Base-by-base conservation (phyloP, 306 rosid species). In the Corylus avellana region DNA sequence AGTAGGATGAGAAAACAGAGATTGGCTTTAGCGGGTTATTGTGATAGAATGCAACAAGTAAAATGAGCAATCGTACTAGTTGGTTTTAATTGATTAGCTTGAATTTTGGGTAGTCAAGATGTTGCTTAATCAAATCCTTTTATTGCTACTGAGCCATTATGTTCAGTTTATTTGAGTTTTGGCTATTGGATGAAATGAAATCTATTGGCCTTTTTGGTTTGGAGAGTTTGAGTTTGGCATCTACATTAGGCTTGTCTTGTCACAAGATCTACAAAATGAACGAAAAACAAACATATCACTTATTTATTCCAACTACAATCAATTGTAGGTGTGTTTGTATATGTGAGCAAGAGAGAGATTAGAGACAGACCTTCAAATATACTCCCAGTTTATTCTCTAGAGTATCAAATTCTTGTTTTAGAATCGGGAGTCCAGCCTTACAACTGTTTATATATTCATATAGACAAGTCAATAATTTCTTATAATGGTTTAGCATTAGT, bases 361-460 rank as follows among this genome's bases (percentile, higher is more conserved):
- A 75, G 42, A 63, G 1, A 75, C 50, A 53, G 32, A 87, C 89
- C 91, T 80, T 77, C 27, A 84, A 71, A 53, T 84, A 89, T 14
- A 86, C 78, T 14, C 70, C 87, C 32, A 86, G 7, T 75, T 77
- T 77, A 12, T 4, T 47, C 80, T 57, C 74, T 5, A 89, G 75
- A 50, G 14, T 77, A 42, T 78, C 76, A 2, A 59, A 79, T 53
- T 79, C 87, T 10, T 8, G 13, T 49, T 78, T 84, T 37, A 84
- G 46, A 4, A 16, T 50, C 59, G 70, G 56, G 49, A 82, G 57
- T 10, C 72, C 58, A 78, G 70, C 46, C 51, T 10, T 51, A 4
- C 47, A 51, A 46, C 85, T 84, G 74, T 66, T 42, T n/a, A 58
- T 0, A 50, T 66, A 63, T 48, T 8, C 48, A 11, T 17, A 11